Evolutionary conservation across 257 asterid genomes (phyloP).

Genomic region (Verbascum thapsus): DNA sequence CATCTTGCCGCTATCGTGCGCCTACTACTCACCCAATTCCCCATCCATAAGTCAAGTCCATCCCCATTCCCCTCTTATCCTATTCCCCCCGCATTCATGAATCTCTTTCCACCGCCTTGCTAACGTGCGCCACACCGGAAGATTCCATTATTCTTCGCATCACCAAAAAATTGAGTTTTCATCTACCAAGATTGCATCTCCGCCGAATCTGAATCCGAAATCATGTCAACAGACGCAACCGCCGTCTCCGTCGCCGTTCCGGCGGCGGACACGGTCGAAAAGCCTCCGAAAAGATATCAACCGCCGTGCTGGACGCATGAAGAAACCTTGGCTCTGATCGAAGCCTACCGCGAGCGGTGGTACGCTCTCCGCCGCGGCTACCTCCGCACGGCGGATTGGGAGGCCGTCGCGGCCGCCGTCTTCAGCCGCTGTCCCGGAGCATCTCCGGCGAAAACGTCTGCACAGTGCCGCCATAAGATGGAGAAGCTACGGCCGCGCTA

Average conservation of each 20-base stretch:
- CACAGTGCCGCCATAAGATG: conserved; percentile 99
- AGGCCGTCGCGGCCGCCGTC: conserved; percentile 73
- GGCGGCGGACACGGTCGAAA: conserved; percentile 39
- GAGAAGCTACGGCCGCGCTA: conserved; percentile 96
- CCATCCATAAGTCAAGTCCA: conserved; percentile 19
- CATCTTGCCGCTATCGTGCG: conserved; percentile 39
- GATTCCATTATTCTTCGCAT: not conserved
- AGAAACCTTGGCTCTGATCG: conserved; percentile 78
- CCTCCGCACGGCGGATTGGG: conserved; percentile 96
- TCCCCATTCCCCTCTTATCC: not conserved
- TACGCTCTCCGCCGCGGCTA: conserved; percentile 91
- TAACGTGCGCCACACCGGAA: conserved; percentile 28
- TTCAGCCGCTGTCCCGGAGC: conserved; percentile 60
- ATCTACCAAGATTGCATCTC: not conserved
- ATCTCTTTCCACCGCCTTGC: conserved; percentile 31
- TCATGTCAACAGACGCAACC: conserved; percentile 42
- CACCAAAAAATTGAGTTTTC: not conserved
- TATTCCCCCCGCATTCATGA: too few species aligned
- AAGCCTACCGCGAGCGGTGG: conserved; percentile 91
- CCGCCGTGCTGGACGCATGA: conserved; percentile 98
- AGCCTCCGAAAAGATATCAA: conserved; percentile 65
- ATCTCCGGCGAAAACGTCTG: conserved; percentile 78
- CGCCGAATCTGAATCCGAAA: not conserved
- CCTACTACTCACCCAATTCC: conserved; percentile 32
- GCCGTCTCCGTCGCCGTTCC: conserved; percentile 27